Base-by-base conservation (phyloP, 345 rosid species). In the Punica granatum region DNA sequence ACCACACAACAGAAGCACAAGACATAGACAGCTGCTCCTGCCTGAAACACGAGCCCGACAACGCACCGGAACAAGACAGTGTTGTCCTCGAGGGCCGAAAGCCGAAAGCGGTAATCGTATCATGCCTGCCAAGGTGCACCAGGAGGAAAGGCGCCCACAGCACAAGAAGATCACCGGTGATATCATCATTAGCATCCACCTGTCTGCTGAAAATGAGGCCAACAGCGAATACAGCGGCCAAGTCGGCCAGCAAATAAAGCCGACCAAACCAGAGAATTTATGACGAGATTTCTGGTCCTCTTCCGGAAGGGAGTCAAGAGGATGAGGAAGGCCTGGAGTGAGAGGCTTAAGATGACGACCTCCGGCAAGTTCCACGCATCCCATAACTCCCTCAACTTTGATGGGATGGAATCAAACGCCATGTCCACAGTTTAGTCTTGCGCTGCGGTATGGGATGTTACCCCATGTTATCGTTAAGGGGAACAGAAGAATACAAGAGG, bases 211-310 rank as follows among this genome's bases (percentile, higher is more conserved):
- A 74, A 62, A 88, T 88, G 60, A 77, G 81, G 18, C 90, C 89
- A 11, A 80, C 78, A 1, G 84, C 78, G 30, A 79, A 86, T 46
- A 68, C 77, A 30, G 94, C 90, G 1, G 85, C 82, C 67, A 80
- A 72, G 26, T 88, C 90, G 19, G 89, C 94, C 0, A 84, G 72
- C 61, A 86, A 75, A 65, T 88, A 88, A n/a, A 21, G 77, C 78
- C 5, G 78, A 67, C 90, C 90, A 88, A 26, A 85, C 69, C 37
- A 78, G 76, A 62, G 75, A 6, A 64, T 79, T 71, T 11, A 80
- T 54, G 12, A 66, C 23, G 43, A 69, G 77, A 19, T 51, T 74
- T 11, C 76, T 33, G 1, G 81, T 81, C 33, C 79, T 70, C 75
- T 84, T 86, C 69, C 90, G 56, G 3, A 67, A 51, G 3, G 89